Evolutionary conservation across 345 rosid species (phyloP).

Genomic region (Eucalyptus marginata): DNA sequence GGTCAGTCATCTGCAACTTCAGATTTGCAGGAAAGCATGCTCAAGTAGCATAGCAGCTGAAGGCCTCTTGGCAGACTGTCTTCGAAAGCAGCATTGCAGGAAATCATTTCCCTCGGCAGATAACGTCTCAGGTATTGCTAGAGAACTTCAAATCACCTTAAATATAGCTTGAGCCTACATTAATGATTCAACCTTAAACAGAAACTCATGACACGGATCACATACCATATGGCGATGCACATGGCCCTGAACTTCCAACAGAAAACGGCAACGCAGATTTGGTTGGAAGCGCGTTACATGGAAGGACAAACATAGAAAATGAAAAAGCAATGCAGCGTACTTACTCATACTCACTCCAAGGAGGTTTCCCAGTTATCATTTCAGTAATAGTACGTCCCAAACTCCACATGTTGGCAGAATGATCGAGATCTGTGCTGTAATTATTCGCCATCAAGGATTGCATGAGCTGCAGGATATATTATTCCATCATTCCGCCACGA

Average conservation of each 20-base stretch:
- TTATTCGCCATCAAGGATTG: too few relatives aligned
- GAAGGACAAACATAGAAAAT: not conserved
- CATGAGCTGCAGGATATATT: too few relatives aligned
- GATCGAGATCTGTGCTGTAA: too few relatives aligned
- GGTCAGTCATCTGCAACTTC: not conserved
- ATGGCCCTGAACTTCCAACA: not conserved
- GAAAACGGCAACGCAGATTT: not conserved
- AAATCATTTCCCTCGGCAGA: conserved; percentile 81
- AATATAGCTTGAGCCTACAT: conserved; percentile 84
- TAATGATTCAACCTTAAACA: not conserved
- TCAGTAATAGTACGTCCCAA: conserved; percentile 28
- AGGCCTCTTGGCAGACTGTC: conserved; percentile 80
- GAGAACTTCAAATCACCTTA: conserved; percentile 63
- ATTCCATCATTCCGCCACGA: too few relatives aligned
- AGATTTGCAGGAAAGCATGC: conserved; percentile 51
- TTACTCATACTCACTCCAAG: conserved; percentile 87
- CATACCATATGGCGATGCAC: not conserved
- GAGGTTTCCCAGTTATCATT: conserved; percentile 81
- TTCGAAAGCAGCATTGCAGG: conserved; percentile 46
- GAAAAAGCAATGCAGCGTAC: not conserved
- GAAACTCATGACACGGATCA: not conserved
- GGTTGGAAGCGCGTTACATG: rapidly evolving
- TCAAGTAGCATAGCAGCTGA: conserved; percentile 56
- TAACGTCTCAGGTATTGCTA: conserved; percentile 60
- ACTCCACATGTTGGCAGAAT: too few relatives aligned